Percentiles rank a stretch among this genome's conserved stretches.
Evolutionary conservation across 495 filamentous ascomycete genomes (phyloP).

Genomic region (Glutinoglossum americanum): DNA sequence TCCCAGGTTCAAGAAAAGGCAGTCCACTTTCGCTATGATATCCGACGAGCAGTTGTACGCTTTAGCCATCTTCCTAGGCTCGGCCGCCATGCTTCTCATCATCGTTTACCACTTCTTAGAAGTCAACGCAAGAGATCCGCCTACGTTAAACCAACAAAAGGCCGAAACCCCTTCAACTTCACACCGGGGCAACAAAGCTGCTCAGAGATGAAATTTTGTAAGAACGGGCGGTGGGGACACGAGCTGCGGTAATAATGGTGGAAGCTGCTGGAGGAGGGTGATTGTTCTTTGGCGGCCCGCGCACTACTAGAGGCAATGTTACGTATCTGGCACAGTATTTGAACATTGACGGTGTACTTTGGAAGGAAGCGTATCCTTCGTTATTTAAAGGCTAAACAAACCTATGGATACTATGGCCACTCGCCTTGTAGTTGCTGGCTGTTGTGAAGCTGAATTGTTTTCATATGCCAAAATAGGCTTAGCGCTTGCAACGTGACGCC

Average conservation of each 20-base stretch:
- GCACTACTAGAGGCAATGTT: background rate
- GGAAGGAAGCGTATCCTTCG: too few species aligned
- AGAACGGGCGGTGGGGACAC: background rate
- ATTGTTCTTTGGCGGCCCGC: background rate
- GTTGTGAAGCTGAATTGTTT: background rate
- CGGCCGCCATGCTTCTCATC: conserved; percentile 77
- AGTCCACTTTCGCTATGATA: conserved; percentile 16
- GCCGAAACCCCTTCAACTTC: background rate
- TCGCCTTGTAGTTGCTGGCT: background rate
- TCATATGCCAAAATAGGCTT: background rate
- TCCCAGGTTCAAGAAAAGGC: background rate
- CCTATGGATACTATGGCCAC: too few species aligned
- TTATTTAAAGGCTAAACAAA: too few species aligned
- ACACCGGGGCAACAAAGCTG: background rate
- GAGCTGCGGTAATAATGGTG: background rate
- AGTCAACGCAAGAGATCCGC: conserved; percentile 51
- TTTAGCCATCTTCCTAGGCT: conserved; percentile 86
- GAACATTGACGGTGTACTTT: too few species aligned
- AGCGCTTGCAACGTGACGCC: background rate
- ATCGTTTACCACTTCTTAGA: conserved; percentile 95
- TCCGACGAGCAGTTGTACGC: conserved; percentile 23
- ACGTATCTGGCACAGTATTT: too few species aligned
- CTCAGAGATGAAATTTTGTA: background rate
- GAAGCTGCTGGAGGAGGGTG: background rate
- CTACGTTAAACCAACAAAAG: background rate